Evolutionary conservation across 2,329 filamentous ascomycete genomes (phyloP).

Genomic region (Colletotrichum noveboracense): DNA sequence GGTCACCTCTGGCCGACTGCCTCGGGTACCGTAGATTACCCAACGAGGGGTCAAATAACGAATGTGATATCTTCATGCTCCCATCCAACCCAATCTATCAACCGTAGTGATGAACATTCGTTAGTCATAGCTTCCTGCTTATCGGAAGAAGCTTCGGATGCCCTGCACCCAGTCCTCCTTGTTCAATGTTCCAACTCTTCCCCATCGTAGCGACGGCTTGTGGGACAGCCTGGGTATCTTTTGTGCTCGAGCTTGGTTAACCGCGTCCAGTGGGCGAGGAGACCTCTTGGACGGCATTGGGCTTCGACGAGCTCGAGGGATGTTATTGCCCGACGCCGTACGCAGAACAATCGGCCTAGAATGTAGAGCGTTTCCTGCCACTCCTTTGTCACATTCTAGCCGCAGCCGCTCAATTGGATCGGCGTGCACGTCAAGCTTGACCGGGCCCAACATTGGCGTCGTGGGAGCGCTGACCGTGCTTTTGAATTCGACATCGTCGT

Average conservation of each 20-base stretch:
- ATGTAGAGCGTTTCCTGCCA: not conserved
- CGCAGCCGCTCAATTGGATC: not conserved
- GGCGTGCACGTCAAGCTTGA: not conserved
- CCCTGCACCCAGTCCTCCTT: conserved; percentile 43
- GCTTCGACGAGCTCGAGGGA: conserved; percentile 23
- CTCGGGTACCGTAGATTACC: not conserved
- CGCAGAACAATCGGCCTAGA: conserved; percentile 18
- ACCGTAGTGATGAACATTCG: not conserved
- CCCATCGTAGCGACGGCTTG: conserved; percentile 40
- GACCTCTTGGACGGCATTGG: conserved; percentile 23
- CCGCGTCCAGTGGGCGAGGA: conserved; percentile 29
- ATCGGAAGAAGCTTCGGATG: conserved; percentile 51
- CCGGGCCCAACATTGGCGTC: not conserved
- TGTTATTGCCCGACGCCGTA: conserved; percentile 26
- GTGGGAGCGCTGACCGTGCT: conserved; percentile 19
- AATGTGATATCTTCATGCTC: not conserved
- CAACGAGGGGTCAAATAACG: not conserved
- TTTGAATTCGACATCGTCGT: conserved; percentile 27
- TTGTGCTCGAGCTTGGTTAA: conserved; percentile 22
- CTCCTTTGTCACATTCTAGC: not conserved
- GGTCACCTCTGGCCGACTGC: not conserved
- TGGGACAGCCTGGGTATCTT: conserved; percentile 14
- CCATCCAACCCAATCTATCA: not conserved
- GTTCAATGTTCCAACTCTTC: conserved; percentile 39
- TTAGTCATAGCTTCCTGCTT: conserved; percentile 1